These are phyloP conservation scores for Beauveria sp. DNA, from an alignment of 2,329 filamentous ascomycete species.

Conservation along the genomic window DNA sequence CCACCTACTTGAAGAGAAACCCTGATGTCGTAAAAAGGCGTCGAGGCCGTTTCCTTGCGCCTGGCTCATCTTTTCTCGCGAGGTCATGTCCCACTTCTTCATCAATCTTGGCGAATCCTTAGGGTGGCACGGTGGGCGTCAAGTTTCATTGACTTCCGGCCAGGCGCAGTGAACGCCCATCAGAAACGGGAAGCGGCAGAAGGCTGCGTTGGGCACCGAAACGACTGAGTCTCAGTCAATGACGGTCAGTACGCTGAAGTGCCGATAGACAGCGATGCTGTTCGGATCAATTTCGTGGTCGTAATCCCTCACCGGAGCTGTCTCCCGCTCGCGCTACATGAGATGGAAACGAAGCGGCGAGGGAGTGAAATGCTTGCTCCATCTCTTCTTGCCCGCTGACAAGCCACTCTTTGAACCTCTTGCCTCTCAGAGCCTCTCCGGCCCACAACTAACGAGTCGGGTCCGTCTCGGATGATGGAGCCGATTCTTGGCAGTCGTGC, in stretches of 20 bases:
- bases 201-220: not conserved
- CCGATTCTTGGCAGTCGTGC: not conserved
- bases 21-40: not conserved
- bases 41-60: not conserved
- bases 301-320: not conserved
- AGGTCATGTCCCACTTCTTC: not conserved
- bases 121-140: not conserved
- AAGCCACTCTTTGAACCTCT: not conserved
- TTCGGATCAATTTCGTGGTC: slow-evolving; percentile 26
- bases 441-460: not conserved
- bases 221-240: slow-evolving; percentile 36
- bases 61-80: not conserved
- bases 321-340: not conserved
- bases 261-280: slow-evolving; percentile 33
- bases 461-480: not conserved
- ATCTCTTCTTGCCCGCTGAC: not conserved
- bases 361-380: not conserved
- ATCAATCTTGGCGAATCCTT: not conserved
- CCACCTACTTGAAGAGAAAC: slow-evolving; percentile 1
- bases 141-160: not conserved
- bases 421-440: not conserved
- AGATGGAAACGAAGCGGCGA: not conserved
- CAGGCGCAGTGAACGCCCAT: not conserved
- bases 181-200: not conserved
- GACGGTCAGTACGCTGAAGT: slow-evolving; percentile 27